These are phyloP conservation scores for Stemphylium beticola DNA, from an alignment of 2,329 filamentous ascomycete species.

Conservation along the genomic window DNA sequence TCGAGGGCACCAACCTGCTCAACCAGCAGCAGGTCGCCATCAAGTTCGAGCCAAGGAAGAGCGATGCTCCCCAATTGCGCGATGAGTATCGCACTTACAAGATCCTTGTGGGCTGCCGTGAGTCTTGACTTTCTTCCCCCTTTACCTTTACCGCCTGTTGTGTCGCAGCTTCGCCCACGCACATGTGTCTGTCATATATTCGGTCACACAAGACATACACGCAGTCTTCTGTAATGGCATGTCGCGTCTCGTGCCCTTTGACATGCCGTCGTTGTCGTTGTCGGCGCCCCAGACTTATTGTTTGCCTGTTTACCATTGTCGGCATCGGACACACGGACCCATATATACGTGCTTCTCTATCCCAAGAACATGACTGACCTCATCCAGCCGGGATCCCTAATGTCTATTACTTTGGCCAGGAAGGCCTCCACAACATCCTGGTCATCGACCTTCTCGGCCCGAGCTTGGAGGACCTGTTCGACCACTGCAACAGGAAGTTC, in stretches of 20 bases:
- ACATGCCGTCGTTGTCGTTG: neutral
- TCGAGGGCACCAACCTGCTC: conserved; percentile 96
- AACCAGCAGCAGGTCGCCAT: conserved; percentile 99
- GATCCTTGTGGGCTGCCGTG: conserved; percentile 98
- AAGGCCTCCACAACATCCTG: conserved; percentile 97
- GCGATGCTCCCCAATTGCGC: conserved; percentile 94
- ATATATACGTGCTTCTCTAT: neutral
- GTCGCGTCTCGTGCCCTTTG: no score
- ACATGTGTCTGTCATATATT: neutral
- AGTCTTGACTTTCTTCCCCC: conserved; percentile 56
- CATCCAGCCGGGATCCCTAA: conserved; percentile 90
- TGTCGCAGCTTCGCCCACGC: neutral
- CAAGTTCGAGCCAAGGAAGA: conserved; percentile 99
- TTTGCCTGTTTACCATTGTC: neutral
- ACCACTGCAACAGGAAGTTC: conserved; percentile 95
- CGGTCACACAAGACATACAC: no score
- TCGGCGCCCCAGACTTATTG: neutral
- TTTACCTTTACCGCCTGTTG: conserved; percentile 15
- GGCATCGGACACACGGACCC: neutral
- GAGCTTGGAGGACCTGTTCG: conserved; percentile 94
- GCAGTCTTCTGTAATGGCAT: no score
- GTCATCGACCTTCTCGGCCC: conserved; percentile 96
- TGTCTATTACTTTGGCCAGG: conserved; percentile 99
- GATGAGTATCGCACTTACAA: conserved; percentile 99
- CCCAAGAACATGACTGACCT: conserved; percentile 17